These are phyloP conservation scores for Heterotrichella gracilis DNA, from an alignment of 352 stramenopile species.

Conservation along the genomic window DNA sequence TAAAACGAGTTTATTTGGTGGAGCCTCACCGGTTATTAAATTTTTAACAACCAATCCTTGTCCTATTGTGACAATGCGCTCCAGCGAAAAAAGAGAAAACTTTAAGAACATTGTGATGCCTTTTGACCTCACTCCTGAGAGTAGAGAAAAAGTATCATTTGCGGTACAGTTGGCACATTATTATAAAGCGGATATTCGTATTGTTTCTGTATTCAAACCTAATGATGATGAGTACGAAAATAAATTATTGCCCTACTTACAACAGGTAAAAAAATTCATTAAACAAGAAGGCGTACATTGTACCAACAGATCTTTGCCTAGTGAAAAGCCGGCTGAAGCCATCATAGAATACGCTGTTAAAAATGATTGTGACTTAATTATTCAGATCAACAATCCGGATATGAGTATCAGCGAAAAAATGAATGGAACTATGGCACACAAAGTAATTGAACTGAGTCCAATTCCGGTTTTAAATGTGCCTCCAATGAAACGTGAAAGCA, in stretches of 20 bases:
- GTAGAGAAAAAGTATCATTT: not conserved
- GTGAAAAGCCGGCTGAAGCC: not conserved
- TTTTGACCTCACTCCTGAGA: not conserved
- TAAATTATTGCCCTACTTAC: not conserved
- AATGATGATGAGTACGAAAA: constrained; percentile 8
- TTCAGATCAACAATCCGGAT: not conserved
- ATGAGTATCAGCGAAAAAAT: not conserved
- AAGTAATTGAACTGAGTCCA: not conserved
- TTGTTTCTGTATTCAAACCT: not conserved
- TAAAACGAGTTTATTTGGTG: not conserved
- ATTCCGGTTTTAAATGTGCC: not conserved
- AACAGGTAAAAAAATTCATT: constrained; percentile 9
- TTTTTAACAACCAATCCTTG: not conserved
- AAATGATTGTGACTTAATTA: constrained; percentile 1
- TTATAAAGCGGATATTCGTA: constrained; percentile 8
- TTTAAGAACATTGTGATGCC: not conserved
- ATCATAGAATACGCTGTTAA: constrained; percentile 1
- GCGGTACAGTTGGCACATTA: not conserved
- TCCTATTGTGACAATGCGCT: not conserved
- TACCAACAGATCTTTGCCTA: not conserved
- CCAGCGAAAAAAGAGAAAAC: not conserved
- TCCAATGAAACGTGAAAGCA: constrained; percentile 1
- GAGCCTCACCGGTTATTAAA: not conserved
- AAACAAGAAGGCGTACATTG: not conserved
- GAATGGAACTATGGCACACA: not conserved